Evolutionary conservation across 2,329 filamentous ascomycete species (phyloP).

Genomic region (Colletotrichum lupini): DNA sequence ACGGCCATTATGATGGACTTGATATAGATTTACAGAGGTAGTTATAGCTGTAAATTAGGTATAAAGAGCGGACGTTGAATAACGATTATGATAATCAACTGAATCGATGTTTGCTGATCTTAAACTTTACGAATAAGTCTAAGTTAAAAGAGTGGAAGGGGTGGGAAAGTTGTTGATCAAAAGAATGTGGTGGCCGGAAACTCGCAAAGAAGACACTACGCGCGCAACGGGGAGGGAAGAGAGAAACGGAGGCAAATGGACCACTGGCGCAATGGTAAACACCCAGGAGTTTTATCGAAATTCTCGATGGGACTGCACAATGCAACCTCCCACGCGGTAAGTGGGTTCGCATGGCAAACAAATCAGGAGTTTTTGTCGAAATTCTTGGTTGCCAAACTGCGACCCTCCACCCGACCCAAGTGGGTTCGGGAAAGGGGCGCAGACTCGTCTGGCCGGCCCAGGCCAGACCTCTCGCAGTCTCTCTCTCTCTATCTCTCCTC

Average conservation of each 20-base stretch:
- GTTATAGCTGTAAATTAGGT: background rate
- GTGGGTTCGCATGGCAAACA: background rate
- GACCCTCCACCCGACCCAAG: background rate
- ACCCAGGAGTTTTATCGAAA: conserved; percentile 21
- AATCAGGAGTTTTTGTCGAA: background rate
- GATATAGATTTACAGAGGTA: background rate
- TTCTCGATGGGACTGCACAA: background rate
- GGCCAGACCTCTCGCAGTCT: background rate
- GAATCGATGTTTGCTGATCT: background rate
- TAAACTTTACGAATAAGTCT: background rate
- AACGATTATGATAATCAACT: background rate
- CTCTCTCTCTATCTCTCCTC: background rate
- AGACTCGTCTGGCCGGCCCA: background rate
- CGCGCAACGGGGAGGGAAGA: background rate
- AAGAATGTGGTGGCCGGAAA: conserved; percentile 7
- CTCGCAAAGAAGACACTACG: conserved; percentile 1
- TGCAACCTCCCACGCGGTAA: background rate
- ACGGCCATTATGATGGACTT: conserved; percentile 1
- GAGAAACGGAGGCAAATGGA: background rate
- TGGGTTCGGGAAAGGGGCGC: background rate
- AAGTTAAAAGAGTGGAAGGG: conserved; percentile 22
- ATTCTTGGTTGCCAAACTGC: background rate
- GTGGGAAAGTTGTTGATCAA: conserved; percentile 7
- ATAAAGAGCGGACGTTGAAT: background rate
- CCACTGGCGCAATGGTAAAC: conserved; percentile 5